A percentile compares a stretch with the other conserved stretches of the same genome.
Conservation (phyloP, 768 basidiomycete species). For the Serpula lacrymans region DNA sequence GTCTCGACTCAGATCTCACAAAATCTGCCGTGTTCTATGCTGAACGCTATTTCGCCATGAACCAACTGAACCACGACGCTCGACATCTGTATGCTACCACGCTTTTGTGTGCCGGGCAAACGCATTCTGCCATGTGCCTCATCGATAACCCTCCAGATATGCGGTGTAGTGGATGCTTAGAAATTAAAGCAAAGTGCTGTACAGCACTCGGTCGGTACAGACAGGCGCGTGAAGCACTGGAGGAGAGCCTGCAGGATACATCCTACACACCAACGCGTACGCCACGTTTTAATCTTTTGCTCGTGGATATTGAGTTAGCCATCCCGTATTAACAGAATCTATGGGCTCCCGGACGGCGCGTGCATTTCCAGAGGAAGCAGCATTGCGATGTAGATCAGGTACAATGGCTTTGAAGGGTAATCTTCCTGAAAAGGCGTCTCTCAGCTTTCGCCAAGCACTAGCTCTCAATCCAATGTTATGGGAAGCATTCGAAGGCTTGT, state of each 20-base stretch:
- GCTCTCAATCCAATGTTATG: constrained; percentile 75
- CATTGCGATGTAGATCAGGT: constrained; percentile 74
- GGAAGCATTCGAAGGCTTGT: constrained; percentile 92
- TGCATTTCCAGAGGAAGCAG: constrained; percentile 68
- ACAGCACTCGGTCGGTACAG: constrained; percentile 68
- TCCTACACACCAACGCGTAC: constrained; percentile 55
- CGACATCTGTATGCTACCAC: constrained; percentile 82
- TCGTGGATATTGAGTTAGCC: constrained; percentile 9
- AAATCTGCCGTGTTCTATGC: constrained; percentile 87
- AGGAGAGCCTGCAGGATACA: constrained; percentile 53
- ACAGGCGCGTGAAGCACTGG: constrained; percentile 71
- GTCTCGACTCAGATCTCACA: constrained; percentile 75
- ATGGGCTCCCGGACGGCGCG: constrained; percentile 50
- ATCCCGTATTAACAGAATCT: constrained; percentile 41
- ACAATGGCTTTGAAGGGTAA: constrained; percentile 76
- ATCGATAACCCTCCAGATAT: constrained; percentile 60
- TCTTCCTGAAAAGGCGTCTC: constrained; percentile 66
- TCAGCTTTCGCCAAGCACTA: constrained; percentile 71
- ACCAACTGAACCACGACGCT: constrained; percentile 71
- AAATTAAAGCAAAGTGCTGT: constrained; percentile 78
- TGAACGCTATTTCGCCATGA: constrained; percentile 75
- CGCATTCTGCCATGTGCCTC: constrained; percentile 70
- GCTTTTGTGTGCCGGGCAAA: constrained; percentile 65
- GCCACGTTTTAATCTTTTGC: constrained; percentile 22
- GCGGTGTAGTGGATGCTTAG: constrained; percentile 70